Evolutionary conservation across 495 filamentous ascomycete genomes (phyloP).

Genomic region (Hypoxylon perforatum): DNA sequence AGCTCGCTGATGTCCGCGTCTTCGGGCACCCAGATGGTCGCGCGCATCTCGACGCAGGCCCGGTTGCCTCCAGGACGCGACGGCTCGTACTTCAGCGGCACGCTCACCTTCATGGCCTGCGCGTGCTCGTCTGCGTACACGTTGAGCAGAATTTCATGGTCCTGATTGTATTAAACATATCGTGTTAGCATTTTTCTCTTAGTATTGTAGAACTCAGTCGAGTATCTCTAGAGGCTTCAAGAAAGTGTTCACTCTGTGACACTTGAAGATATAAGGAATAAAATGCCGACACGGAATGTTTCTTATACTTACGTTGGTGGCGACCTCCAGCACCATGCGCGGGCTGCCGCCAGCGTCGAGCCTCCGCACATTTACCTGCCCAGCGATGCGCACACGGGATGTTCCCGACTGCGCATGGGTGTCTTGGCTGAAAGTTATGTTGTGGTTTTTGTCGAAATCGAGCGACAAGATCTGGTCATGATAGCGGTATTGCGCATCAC

Average conservation of each 20-base stretch:
- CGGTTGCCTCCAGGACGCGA: slow-evolving; percentile 15
- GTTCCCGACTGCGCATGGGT: slow-evolving; percentile 27
- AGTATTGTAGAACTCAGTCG: no score
- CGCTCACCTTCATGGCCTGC: slow-evolving; percentile 47
- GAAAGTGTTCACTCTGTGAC: no score
- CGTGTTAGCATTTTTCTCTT: no score
- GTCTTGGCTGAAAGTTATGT: slow-evolving; percentile 43
- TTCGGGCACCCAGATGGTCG: slow-evolving; percentile 57
- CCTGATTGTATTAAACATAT: no score
- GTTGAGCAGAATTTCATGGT: slow-evolving; percentile 46
- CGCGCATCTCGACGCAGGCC: slow-evolving; percentile 53
- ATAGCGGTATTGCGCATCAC: slow-evolving; percentile 43
- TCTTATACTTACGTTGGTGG: no score
- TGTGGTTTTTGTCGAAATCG: slow-evolving; percentile 43
- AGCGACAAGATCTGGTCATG: slow-evolving; percentile 44
- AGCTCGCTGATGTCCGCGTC: slow-evolving; percentile 43
- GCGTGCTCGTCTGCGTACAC: slow-evolving; percentile 41
- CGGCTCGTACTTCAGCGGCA: slow-evolving; percentile 47
- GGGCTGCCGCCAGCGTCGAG: slow-evolving; percentile 41
- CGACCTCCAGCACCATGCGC: slow-evolving; percentile 50
- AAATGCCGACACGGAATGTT: no score
- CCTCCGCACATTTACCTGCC: slow-evolving; percentile 53
- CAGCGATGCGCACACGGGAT: slow-evolving; percentile 47
- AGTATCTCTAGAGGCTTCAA: no score
- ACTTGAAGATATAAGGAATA: no score